phyloP scores from a whole-genome alignment of 495 filamentous ascomycete genomes.

The Tricharina praecox region DNA sequence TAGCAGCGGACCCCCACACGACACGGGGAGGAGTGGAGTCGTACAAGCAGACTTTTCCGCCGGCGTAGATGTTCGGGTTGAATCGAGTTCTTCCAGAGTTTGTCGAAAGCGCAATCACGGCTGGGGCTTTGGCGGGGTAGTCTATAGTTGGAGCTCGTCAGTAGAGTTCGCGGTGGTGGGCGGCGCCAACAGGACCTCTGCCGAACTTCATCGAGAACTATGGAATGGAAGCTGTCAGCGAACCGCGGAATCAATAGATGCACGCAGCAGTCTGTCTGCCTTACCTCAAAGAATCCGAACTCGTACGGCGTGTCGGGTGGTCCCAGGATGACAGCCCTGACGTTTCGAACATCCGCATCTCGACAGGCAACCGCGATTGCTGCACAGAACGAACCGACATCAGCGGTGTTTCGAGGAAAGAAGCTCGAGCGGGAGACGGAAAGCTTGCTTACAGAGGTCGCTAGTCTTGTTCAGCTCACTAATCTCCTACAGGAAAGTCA shows the following conservation, averaged over 20 bases:
- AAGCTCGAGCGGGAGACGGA: neutral
- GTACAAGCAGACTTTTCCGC: constrained; percentile 82
- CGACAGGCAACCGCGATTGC: constrained; percentile 72
- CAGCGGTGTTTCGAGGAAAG: too few relatives aligned
- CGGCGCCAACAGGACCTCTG: constrained; percentile 34
- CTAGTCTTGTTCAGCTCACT: constrained; percentile 61
- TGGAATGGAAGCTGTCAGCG: neutral
- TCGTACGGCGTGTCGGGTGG: constrained; percentile 93
- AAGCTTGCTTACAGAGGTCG: constrained; percentile 66
- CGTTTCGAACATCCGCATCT: constrained; percentile 74
- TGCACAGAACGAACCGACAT: constrained; percentile 27
- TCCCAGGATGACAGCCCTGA: constrained; percentile 77
- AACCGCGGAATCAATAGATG: too few relatives aligned
- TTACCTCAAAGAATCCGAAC: constrained; percentile 92
- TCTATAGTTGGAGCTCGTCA: constrained; percentile 40
- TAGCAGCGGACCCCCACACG: too few relatives aligned
- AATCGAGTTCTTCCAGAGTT: constrained; percentile 76
- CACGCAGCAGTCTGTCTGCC: too few relatives aligned
- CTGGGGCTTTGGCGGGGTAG: constrained; percentile 70
- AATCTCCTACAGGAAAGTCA: constrained; percentile 45
- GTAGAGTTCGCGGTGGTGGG: neutral
- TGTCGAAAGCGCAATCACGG: constrained; percentile 61
- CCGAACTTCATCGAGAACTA: constrained; percentile 52
- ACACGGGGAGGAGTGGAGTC: constrained; percentile 21
- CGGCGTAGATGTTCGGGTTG: constrained; percentile 91